Percentiles rank a stretch among this genome's conserved stretches.
Evolutionary conservation across 2,329 filamentous ascomycete genomes (phyloP).

Genomic region (Aspergillus neoniger): DNA sequence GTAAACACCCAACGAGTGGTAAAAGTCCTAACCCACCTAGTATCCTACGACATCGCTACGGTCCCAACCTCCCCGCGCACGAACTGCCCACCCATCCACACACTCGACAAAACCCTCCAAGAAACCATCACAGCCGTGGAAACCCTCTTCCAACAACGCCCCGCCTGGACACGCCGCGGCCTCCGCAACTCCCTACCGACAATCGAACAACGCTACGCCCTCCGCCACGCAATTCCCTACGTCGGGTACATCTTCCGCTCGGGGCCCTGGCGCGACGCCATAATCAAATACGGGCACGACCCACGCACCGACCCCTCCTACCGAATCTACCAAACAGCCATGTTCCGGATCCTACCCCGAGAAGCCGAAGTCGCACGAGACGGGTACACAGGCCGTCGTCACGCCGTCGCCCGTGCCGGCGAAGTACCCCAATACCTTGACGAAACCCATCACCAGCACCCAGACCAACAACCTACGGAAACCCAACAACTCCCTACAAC

Average conservation of each 20-base stretch:
- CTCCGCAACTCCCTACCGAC: slow-evolving; percentile 69
- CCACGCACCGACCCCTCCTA: slow-evolving; percentile 75
- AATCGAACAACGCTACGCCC: slow-evolving; percentile 52
- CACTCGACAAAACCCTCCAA: slow-evolving; percentile 60
- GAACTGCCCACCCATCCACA: slow-evolving; percentile 53
- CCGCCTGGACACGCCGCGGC: slow-evolving; percentile 83
- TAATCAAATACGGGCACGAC: slow-evolving; percentile 83
- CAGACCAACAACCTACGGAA: no score
- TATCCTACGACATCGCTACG: slow-evolving; percentile 61
- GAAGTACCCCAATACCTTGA: slow-evolving; percentile 5
- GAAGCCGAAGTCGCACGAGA: slow-evolving; percentile 37
- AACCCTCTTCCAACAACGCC: slow-evolving; percentile 69
- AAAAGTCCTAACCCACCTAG: slow-evolving; percentile 61
- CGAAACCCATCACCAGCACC: not conserved
- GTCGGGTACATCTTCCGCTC: slow-evolving; percentile 90
- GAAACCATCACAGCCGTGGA: slow-evolving; percentile 66
- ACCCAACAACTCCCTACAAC: slow-evolving; percentile 7
- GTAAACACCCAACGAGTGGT: slow-evolving; percentile 58
- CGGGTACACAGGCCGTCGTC: slow-evolving; percentile 31
- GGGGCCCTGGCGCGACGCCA: slow-evolving; percentile 86
- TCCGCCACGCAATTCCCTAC: slow-evolving; percentile 79
- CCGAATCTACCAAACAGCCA: slow-evolving; percentile 83
- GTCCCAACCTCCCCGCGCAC: slow-evolving; percentile 64
- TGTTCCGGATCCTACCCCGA: slow-evolving; percentile 68
- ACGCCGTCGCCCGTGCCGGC: slow-evolving; percentile 29